These are phyloP conservation scores for Trifolium subterraneum DNA, from an alignment of 306 rosid genomes.

Conservation along the genomic window DNA sequence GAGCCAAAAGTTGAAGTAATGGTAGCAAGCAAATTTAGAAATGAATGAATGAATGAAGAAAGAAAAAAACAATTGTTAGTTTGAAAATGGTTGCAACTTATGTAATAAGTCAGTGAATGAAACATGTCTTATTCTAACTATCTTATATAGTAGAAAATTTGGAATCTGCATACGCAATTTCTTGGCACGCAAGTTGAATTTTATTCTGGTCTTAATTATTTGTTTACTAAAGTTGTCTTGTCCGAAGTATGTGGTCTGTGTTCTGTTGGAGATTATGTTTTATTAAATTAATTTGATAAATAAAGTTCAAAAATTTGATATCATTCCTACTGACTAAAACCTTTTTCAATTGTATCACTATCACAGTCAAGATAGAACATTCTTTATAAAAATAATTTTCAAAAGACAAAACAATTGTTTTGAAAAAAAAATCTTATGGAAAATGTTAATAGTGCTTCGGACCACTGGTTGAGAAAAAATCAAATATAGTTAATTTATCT, in stretches of 20 bases:
- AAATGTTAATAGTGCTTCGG: too few species aligned
- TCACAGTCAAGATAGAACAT: too few species aligned
- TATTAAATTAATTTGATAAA: background rate
- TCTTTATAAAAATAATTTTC: too few species aligned
- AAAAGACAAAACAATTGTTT: too few species aligned
- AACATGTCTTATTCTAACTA: background rate
- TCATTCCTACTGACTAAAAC: background rate
- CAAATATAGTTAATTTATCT: too few species aligned
- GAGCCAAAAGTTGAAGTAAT: constrained; percentile 22
- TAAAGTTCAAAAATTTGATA: background rate
- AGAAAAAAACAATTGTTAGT: background rate
- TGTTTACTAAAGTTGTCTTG: background rate
- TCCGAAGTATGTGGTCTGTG: background rate
- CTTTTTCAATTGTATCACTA: background rate
- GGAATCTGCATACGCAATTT: background rate
- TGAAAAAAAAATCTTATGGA: too few species aligned
- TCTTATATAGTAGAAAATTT: constrained; percentile 16
- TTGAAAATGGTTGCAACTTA: constrained; percentile 12
- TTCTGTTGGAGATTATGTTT: constrained; percentile 1
- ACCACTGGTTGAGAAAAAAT: too few species aligned
- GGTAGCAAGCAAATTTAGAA: constrained; percentile 23
- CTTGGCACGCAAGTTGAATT: constrained; percentile 11
- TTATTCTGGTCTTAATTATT: background rate
- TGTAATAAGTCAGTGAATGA: background rate
- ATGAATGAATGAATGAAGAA: constrained; percentile 28